Evolutionary conservation across 352 stramenopile species (phyloP), one percentile per base, ranked within the genome.

Genomic region (Globisporangium cederbergense): DNA sequence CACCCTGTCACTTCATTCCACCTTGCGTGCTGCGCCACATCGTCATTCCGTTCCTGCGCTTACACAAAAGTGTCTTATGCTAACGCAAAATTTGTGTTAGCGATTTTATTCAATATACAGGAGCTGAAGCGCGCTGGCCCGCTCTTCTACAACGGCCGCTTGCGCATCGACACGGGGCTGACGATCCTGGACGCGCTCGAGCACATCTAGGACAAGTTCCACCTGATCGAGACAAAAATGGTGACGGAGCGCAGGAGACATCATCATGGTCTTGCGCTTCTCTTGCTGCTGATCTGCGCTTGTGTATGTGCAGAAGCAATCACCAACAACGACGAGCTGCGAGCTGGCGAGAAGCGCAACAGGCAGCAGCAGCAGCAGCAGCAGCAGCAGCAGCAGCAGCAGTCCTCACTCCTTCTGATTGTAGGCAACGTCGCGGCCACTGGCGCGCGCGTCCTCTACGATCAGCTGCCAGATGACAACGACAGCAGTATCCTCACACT

Each of bases 71-170:
- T 28, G 25, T 28, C 25, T 28, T 28, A 28, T 28, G 25, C 25
- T 28, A 2, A 28, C 25, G 2, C 25, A 28, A 28, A 28, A 28
- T 28, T 28, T 28, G 25, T 28, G 25, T 28, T 28, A 28, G 25
- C 25, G 25, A 28, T 28, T 28, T 28, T 28, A 28, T 28, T 1
- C 25, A 28, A 28, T 28, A 28, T 28, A 28, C 25, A 28, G 25
- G 72, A 70, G 5, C 71, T 85, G 38, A 90, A 90, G 58, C 64
- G 65, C 16, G 58, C 72, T 7, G 85, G 92, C 52, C 78, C 81
- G 16, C 73, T 91, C 46, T 92, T 90, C 58, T 94, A 94, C 61
- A 76, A 79, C n/a, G 85, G 85, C 22, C 75, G 80, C 14, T 74
- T 94, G 67, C 81, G 83, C 43, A 77, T 94, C 58, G 85, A 83